Evolutionary conservation across 306 rosid species (phyloP), one percentile per base, ranked within the genome.

Genomic region (Lupinus albus): DNA sequence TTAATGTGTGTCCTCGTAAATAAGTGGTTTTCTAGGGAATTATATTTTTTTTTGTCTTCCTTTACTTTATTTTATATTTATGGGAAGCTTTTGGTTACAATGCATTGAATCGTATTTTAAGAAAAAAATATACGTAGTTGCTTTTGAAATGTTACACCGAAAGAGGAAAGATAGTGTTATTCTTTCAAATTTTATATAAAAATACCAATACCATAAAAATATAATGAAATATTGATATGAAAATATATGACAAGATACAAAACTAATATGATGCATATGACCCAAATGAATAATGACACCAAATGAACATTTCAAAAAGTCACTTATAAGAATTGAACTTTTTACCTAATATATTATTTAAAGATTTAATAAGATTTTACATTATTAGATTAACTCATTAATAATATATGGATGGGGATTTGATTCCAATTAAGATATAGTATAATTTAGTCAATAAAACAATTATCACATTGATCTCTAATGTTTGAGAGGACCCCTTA

Each of bases 361-460:
- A n/a, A n/a, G n/a, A n/a, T n/a, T n/a, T n/a, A n/a, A n/a, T n/a
- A n/a, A n/a, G n/a, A n/a, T n/a, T n/a, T n/a, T n/a, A n/a, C n/a
- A n/a, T n/a, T n/a, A n/a, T n/a, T n/a, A n/a, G n/a, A n/a, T n/a
- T n/a, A n/a, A n/a, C n/a, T n/a, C n/a, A n/a, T n/a, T n/a, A n/a
- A n/a, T n/a, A n/a, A n/a, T n/a, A n/a, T 78, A 20, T 48, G 73
- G 14, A 12, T 2, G 66, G 54, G 57, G 78, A 75, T 69, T 79
- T 76, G 82, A 74, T 73, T 73, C 76, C 74, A 52, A n/a, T 45
- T 52, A n/a, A n/a, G n/a, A n/a, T 66, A n/a, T 73, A 20, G n/a
- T 41, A 56, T 44, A 64, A 59, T 51, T 21, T 74, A 41, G 33
- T 69, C 11, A 50, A 72, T 67, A 55, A 65, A 61, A 49, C 65